phyloP scores from a whole-genome alignment of 352 stramenopile species.

The Elongisporangium anandrum region DNA sequence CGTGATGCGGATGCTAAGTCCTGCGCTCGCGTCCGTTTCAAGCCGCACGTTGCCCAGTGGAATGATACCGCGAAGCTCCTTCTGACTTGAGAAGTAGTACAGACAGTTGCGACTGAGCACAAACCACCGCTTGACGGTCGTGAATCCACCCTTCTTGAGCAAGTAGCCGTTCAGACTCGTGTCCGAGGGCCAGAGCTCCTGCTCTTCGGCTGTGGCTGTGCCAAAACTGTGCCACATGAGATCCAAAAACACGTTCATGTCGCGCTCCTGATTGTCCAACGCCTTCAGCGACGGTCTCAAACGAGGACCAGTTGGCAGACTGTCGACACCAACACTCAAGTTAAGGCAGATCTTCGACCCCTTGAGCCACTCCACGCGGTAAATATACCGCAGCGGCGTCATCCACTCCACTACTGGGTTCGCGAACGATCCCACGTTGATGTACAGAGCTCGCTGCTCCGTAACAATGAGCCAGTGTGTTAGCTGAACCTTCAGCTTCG shows the following conservation, averaged over 20 bases:
- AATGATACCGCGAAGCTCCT: constrained; percentile 84
- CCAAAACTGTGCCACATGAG: constrained; percentile 89
- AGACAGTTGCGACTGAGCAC: constrained; percentile 85
- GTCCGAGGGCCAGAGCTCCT: constrained; percentile 87
- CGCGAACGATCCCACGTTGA: constrained; percentile 74
- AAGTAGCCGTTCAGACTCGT: constrained; percentile 83
- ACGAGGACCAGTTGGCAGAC: constrained; percentile 72
- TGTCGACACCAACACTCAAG: constrained; percentile 82
- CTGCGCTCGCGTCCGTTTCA: constrained; percentile 42
- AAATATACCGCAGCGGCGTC: constrained; percentile 85
- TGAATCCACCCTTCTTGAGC: constrained; percentile 81
- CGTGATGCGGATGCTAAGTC: constrained; percentile 68
- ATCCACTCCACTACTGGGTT: constrained; percentile 86
- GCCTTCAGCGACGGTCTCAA: constrained; percentile 63
- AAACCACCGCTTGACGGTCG: constrained; percentile 80
- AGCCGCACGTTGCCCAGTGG: constrained; percentile 73
- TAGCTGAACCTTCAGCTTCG: constrained; percentile 65
- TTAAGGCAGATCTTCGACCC: constrained; percentile 63
- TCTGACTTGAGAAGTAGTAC: constrained; percentile 84
- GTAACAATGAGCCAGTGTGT: constrained; percentile 87
- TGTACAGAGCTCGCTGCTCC: constrained; percentile 81
- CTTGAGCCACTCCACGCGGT: constrained; percentile 73
- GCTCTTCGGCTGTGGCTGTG: constrained; percentile 73
- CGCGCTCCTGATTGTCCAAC: constrained; percentile 68
- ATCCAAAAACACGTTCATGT: constrained; percentile 86